Base-by-base conservation (phyloP, 176 grass and related monocot genomes). In the Areca catechu region DNA sequence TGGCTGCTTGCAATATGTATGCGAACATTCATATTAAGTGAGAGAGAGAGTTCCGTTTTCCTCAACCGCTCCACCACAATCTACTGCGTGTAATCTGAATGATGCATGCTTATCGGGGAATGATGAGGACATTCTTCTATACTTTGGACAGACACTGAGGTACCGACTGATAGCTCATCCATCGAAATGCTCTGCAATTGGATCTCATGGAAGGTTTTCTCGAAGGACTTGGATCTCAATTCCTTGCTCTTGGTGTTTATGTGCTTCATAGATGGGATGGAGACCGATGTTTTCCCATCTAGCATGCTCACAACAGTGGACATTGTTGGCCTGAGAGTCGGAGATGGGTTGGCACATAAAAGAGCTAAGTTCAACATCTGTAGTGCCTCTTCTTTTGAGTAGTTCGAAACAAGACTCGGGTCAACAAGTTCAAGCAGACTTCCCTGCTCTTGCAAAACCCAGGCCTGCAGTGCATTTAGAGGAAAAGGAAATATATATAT, bases 371-470 rank as follows among this genome's bases (percentile, higher is more conserved):
- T 70, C 14, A 70, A 28, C 68, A 70, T 59, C 22, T 50, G 21
- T 55, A 70, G 19, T 37, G 68, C 68, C 58, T 70, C 68, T 48
- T 70, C 68, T 22, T 50, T 59, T 4, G 68, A 59, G 54, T 59
- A 70, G 4, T 50, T 25, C 24, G 68, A 70, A 16, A 43, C 56
- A 3, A 70, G 68, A 18, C 15, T 48, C 25, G 68, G 68, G 28
- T 70, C 68, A 50, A 70, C 68, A 27, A 70, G 68, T 50, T 70
- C 68, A 4, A 59, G 55, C 15, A 70, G 55, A 4, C 15, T 70
- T 50, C 68, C 56, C 56, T 70, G 56, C 43, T 70, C 68, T 19
- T 70, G 56, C 22, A 57, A 70, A 51, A 51, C 68, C 59, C 49
- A 70, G 22, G 68, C 68, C 68, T 63, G 24, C 6, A 61, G 27